Base-by-base conservation (phyloP, 805 yeast genomes). In the Candida tallmaniae region DNA sequence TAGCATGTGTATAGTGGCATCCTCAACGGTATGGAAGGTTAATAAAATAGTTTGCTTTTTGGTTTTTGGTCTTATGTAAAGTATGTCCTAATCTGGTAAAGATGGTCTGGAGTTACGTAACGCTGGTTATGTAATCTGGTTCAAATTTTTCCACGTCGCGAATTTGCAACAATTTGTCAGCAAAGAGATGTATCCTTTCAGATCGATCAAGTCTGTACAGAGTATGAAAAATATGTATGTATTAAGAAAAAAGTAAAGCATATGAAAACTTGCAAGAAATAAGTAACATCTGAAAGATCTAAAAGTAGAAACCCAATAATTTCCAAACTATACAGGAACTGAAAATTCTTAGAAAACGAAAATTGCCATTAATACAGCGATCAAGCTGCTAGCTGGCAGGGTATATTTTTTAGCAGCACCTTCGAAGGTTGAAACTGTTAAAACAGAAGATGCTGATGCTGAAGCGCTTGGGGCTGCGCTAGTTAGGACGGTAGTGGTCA, bases 11-110 rank as follows among this genome's bases (percentile, higher is more conserved):
- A 58, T 57, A 60, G 63, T 60, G 56, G 65, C 70, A 64, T 65
- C 71, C 71, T 65, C 71, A 65, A 65, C 71, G 72, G 72, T 53
- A 62, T 64, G 70, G 39, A 20, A 20, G 23, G 23, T 20, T 20
- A 7, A 7, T 20, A 20, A 20, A 20, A 20, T 20, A 10, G 10
- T 7, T 20, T 7, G 10, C 7, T 7, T 7, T 20, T 7, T 20
- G 7, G 23, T 20, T 20, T 20, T 20, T 20, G 10, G 10, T 20
- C 23, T 7, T 20, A 10, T 20, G 10, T 7, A 20, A 20, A 20
- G 10, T 20, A 20, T 7, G 23, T 20, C 7, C 9, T 20, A 20
- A 7, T 20, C 9, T 20, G 10, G 10, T 7, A 20, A 7, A 20
- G 10, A 7, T 20, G 7, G 10, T 20, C 9, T 20, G 10, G 10